Conservation (phyloP, 768 basidiomycete species). For the Pisolithus tinctorius region DNA sequence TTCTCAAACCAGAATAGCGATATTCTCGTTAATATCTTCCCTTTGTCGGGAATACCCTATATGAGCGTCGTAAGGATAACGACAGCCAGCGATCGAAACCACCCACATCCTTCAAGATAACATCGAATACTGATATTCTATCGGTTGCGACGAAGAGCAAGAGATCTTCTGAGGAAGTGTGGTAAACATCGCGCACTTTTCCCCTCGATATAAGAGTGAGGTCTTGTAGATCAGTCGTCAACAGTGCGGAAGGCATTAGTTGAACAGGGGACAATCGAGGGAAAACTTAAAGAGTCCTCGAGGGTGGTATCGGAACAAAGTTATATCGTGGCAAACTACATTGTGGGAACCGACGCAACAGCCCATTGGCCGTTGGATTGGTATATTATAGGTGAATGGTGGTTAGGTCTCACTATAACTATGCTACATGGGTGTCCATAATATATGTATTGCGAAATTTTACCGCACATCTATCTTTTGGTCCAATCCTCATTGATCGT, state of each 20-base stretch:
- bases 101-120: constrained; percentile 87
- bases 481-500: too few species aligned
- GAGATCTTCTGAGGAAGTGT: constrained; percentile 58
- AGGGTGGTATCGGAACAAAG: too few species aligned
- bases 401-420: too few species aligned
- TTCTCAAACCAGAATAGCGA: constrained; percentile 95
- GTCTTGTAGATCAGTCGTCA: constrained; percentile 49
- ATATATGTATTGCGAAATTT: too few species aligned
- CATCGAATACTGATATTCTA: constrained; percentile 95
- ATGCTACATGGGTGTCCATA: too few species aligned
- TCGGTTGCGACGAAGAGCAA: constrained; percentile 94
- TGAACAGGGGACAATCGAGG: too few species aligned
- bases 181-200: constrained; percentile 95
- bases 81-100: constrained; percentile 1
- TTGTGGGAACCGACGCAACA: neutral
- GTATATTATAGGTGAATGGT: too few species aligned
- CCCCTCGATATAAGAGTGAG: constrained; percentile 77
- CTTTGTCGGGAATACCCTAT: constrained; percentile 93
- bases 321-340: too few species aligned
- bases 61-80: neutral
- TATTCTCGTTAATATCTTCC: constrained; percentile 79
- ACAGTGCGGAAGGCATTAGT: constrained; percentile 33
- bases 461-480: too few species aligned
- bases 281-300: too few species aligned
- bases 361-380: too few species aligned